These are phyloP conservation scores for Heliosperma pusillum DNA, from an alignment of 148 eudicot genomes.

Conservation along the genomic window DNA sequence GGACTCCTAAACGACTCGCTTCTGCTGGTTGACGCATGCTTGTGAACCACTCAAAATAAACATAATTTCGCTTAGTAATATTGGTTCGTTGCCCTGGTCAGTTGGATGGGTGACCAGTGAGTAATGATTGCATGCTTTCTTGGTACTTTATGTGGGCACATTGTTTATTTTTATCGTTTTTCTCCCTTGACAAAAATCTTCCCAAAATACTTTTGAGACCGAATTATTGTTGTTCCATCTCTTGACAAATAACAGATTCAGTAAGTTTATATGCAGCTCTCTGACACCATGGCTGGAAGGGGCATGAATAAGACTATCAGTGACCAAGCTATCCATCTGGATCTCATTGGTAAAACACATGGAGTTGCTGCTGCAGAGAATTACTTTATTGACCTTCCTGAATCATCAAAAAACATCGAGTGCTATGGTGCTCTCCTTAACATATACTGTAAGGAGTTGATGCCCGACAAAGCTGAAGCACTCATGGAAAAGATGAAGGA, in stretches of 20 bases:
- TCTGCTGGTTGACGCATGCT: not conserved
- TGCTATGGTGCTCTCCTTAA: conserved; percentile 88
- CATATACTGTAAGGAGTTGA: conserved; percentile 77
- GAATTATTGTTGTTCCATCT: not conserved
- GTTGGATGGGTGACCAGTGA: not conserved
- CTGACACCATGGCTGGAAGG: conserved; percentile 72
- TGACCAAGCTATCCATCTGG: conserved; percentile 95
- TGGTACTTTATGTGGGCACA: not conserved
- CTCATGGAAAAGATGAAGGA: conserved; percentile 94
- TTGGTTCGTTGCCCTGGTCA: no score
- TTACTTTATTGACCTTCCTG: conserved; percentile 71
- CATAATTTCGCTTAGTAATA: not conserved
- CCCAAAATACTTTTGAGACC: conserved; percentile 2
- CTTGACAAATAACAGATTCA: not conserved
- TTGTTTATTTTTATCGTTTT: not conserved
- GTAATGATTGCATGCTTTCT: not conserved
- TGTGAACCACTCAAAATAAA: not conserved
- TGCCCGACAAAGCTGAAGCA: conserved; percentile 78
- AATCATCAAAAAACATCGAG: conserved; percentile 58
- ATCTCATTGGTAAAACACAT: conserved; percentile 71
- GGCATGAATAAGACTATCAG: conserved; percentile 84
- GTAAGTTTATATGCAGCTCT: conserved; percentile 51
- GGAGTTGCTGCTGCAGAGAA: conserved; percentile 77
- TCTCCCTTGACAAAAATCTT: not conserved
- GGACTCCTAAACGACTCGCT: not conserved